phyloP scores from a whole-genome alignment of 2,329 filamentous ascomycete genomes.

The Triangularia setosa region DNA sequence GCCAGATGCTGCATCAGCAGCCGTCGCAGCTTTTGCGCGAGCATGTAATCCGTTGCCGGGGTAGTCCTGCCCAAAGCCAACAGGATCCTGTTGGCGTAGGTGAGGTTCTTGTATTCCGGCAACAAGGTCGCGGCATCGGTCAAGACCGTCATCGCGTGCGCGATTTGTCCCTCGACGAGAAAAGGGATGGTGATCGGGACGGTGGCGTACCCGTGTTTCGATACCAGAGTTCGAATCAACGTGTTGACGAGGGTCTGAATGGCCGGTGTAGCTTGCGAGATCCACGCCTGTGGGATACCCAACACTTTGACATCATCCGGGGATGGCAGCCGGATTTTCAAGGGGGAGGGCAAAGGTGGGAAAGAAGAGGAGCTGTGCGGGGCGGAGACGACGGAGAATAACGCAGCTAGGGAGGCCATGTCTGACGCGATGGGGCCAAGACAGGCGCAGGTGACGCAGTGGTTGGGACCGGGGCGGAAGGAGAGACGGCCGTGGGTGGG shows the following conservation, averaged over 20 bases:
- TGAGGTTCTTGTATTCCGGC: slow-evolving; percentile 46
- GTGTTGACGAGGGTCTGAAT: slow-evolving; percentile 40
- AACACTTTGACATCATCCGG: slow-evolving; percentile 43
- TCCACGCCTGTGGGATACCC: slow-evolving; percentile 64
- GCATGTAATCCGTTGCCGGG: slow-evolving; percentile 61
- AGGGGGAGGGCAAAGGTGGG: slow-evolving; percentile 32
- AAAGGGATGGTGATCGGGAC: slow-evolving; percentile 57
- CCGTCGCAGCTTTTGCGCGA: slow-evolving; percentile 66
- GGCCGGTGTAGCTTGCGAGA: slow-evolving; percentile 42
- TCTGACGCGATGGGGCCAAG: slow-evolving; percentile 65
- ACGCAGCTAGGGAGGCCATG: slow-evolving; percentile 61
- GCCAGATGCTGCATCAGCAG: slow-evolving; percentile 69
- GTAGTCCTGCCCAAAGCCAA: slow-evolving; percentile 61
- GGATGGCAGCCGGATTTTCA: neutral
- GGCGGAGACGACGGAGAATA: slow-evolving; percentile 61
- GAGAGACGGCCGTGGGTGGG: slow-evolving; percentile 65
- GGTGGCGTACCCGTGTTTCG: slow-evolving; percentile 48
- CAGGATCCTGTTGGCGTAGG: slow-evolving; percentile 61
- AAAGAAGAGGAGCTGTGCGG: slow-evolving; percentile 60
- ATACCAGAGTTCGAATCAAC: slow-evolving; percentile 50
- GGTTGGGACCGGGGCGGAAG: slow-evolving; percentile 53
- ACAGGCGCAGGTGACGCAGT: slow-evolving; percentile 60
- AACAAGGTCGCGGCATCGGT: slow-evolving; percentile 52
- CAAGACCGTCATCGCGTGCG: slow-evolving; percentile 71
- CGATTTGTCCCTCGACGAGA: slow-evolving; percentile 60